Evolutionary conservation across 805 yeast genomes (phyloP).

Genomic region (Kluyveromyces siamensis): DNA sequence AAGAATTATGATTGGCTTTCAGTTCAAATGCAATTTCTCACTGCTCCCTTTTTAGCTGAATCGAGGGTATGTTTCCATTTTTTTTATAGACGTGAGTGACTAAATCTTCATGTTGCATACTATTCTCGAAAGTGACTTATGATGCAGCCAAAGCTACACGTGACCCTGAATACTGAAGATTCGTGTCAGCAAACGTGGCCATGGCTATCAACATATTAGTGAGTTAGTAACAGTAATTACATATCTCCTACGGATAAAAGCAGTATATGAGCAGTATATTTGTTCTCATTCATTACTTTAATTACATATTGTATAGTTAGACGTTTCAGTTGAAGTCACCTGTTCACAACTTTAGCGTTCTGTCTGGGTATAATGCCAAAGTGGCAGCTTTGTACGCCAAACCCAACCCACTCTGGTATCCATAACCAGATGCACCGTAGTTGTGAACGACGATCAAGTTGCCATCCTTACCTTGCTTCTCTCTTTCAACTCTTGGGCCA

Average conservation of each 20-base stretch:
- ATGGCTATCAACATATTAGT: too few species aligned
- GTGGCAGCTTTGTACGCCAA: conserved; percentile 44
- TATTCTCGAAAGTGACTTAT: not conserved
- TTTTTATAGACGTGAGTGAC: not conserved
- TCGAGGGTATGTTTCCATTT: too few species aligned
- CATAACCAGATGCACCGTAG: conserved; percentile 63
- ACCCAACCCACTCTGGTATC: conserved; percentile 59
- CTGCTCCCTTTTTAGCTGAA: too few species aligned
- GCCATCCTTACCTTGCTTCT: conserved; percentile 31
- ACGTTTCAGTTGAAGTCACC: not conserved
- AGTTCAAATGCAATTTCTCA: too few species aligned
- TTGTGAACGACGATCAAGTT: conserved; percentile 48
- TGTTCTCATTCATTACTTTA: too few species aligned
- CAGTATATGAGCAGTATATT: too few species aligned
- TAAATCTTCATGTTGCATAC: not conserved
- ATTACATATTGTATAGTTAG: too few species aligned
- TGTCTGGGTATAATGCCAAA: conserved; percentile 7
- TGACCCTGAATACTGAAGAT: too few species aligned
- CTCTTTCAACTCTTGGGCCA: conserved; percentile 62
- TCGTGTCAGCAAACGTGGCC: too few species aligned
- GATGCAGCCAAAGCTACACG: not conserved
- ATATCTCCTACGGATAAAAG: too few species aligned
- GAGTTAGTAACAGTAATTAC: too few species aligned
- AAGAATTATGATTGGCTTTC: too few species aligned
- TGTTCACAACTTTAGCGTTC: not conserved